phyloP scores from a whole-genome alignment of 2,329 filamentous ascomycete genomes.

The Ophiocordyceps robertsii region DNA sequence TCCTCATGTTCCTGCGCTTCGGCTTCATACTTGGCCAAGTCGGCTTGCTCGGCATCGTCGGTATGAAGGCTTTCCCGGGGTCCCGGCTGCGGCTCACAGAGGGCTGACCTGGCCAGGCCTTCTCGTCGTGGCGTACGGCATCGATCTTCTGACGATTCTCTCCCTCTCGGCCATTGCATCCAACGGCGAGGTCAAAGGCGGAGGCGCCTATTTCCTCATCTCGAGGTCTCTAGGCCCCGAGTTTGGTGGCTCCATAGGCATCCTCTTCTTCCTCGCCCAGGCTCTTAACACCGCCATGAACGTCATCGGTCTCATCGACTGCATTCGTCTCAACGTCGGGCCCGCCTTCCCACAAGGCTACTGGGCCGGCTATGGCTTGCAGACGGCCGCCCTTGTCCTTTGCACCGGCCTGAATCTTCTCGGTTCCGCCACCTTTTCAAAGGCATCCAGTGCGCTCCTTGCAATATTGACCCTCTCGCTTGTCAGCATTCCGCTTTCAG shows the following conservation, averaged over 20 bases:
- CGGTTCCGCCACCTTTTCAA: conserved; percentile 67
- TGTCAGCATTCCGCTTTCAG: conserved; percentile 72
- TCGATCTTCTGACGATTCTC: conserved; percentile 74
- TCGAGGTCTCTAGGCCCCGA: conserved; percentile 76
- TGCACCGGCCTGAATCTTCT: conserved; percentile 68
- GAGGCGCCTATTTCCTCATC: conserved; percentile 80
- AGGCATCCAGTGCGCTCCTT: conserved; percentile 65
- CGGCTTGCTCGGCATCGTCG: conserved; percentile 67
- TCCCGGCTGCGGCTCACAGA: not conserved
- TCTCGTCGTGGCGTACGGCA: conserved; percentile 60
- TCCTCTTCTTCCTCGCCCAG: conserved; percentile 84
- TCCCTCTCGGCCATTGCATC: conserved; percentile 82
- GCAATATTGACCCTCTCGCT: conserved; percentile 59
- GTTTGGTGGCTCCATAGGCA: conserved; percentile 77
- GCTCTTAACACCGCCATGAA: conserved; percentile 81
- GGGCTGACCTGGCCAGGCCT: conserved; percentile 35
- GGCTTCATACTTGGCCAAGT: conserved; percentile 72
- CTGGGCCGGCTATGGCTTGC: conserved; percentile 66
- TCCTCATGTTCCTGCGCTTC: conserved; percentile 86
- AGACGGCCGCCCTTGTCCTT: conserved; percentile 54
- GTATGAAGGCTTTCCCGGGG: conserved; percentile 27
- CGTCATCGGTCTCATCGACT: conserved; percentile 74
- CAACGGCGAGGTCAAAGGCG: conserved; percentile 78
- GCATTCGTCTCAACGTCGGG: conserved; percentile 64
- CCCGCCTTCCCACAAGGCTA: conserved; percentile 53